Evolutionary conservation across 306 rosid species (phyloP).

Genomic region (Canavalia ensiformis): DNA sequence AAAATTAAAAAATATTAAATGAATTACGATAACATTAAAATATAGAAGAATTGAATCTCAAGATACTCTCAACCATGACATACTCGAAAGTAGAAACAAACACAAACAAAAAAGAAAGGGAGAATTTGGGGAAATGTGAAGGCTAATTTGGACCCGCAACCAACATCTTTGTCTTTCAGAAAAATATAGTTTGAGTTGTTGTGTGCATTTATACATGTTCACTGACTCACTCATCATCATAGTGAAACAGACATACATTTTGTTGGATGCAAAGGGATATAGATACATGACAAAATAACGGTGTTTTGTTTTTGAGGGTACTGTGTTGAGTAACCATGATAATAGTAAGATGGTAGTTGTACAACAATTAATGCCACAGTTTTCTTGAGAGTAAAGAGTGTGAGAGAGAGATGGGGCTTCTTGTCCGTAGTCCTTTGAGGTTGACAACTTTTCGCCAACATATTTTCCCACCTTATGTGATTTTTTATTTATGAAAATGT

Average conservation of each 20-base stretch:
- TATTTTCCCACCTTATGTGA: background rate
- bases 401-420: conserved; percentile 26
- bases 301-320: background rate
- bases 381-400: conserved; percentile 4
- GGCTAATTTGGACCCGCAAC: background rate
- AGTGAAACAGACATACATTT: background rate
- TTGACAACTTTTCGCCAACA: conserved; percentile 12
- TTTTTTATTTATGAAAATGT: no score
- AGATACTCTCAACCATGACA: background rate
- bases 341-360: background rate
- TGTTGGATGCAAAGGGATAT: background rate
- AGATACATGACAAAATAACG: background rate
- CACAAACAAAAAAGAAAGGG: background rate
- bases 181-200: background rate
- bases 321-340: background rate
- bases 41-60: no score
- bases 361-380: conserved; percentile 27
- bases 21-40: no score
- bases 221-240: background rate
- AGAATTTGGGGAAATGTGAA: background rate
- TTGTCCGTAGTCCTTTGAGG: conserved; percentile 21
- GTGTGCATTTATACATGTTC: conserved; percentile 25
- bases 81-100: background rate
- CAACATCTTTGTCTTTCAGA: background rate
- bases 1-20: no score